Conservation (phyloP, 139 green algal species). For the Astrephomene gubernaculifera region DNA sequence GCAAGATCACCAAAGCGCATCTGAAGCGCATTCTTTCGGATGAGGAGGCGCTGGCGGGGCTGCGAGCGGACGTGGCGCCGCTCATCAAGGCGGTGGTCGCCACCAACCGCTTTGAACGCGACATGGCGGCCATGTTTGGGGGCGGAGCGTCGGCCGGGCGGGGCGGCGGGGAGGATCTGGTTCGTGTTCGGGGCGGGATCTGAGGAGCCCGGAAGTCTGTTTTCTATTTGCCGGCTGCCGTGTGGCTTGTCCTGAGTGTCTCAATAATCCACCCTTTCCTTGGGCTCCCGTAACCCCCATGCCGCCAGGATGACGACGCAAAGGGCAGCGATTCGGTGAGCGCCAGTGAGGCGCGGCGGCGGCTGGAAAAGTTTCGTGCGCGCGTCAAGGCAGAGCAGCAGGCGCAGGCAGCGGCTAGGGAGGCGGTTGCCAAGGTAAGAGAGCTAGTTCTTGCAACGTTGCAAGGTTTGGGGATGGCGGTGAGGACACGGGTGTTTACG, state of each 20-base stretch:
- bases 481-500: no score
- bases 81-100: constrained; percentile 77
- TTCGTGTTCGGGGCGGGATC: no score
- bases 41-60: constrained; percentile 46
- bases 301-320: constrained; percentile 36
- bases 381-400: constrained; percentile 48
- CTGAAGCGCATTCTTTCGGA: constrained; percentile 85
- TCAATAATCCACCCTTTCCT: neutral
- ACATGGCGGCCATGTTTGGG: constrained; percentile 90
- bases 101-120: constrained; percentile 97
- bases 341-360: constrained; percentile 61
- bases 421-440: constrained; percentile 25
- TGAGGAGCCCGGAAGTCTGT: no score
- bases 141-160: constrained; percentile 39
- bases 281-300: neutral
- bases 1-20: constrained; percentile 93
- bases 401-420: constrained; percentile 18
- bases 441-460: no score
- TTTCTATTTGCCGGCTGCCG: no score
- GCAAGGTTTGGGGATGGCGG: neutral
- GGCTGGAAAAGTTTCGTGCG: constrained; percentile 62
- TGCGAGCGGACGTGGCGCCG: constrained; percentile 2
- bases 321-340: constrained; percentile 50
- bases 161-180: neutral
- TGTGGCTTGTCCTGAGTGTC: no score